phyloP scores from a whole-genome alignment of 495 filamentous ascomycete genomes.

The Talaromyces ruber region DNA sequence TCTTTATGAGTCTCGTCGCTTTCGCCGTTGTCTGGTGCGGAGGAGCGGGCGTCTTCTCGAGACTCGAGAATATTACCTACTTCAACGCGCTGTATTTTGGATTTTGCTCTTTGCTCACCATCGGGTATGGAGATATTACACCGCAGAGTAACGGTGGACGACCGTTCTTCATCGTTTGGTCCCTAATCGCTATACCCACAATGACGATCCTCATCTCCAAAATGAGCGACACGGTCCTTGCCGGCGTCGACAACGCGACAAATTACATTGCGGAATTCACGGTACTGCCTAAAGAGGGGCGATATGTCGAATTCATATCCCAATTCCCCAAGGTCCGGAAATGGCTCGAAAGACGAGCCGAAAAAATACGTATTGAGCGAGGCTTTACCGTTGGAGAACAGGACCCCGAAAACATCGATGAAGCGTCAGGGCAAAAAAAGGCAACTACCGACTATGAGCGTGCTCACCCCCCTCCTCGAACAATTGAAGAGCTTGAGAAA shows the following conservation, averaged over 20 bases:
- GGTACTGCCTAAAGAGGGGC: constrained; percentile 44
- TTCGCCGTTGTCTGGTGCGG: constrained; percentile 67
- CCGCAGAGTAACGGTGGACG: constrained; percentile 66
- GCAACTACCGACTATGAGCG: not conserved
- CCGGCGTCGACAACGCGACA: constrained; percentile 46
- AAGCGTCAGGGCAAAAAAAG: not conserved
- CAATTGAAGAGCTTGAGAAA: constrained; percentile 38
- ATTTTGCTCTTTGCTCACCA: constrained; percentile 73
- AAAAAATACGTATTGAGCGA: constrained; percentile 34
- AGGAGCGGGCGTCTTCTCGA: constrained; percentile 71
- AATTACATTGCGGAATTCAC: constrained; percentile 47
- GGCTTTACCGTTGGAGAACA: constrained; percentile 35
- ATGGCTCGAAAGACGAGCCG: constrained; percentile 25
- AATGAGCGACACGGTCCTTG: constrained; percentile 55
- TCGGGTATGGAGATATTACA: constrained; percentile 81
- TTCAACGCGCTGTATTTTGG: constrained; percentile 77
- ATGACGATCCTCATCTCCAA: constrained; percentile 60
- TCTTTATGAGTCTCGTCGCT: constrained; percentile 57
- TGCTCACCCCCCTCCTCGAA: constrained; percentile 15
- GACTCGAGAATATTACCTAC: constrained; percentile 50
- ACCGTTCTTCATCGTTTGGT: constrained; percentile 88
- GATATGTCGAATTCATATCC: constrained; percentile 34
- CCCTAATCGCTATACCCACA: constrained; percentile 53
- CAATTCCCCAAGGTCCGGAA: constrained; percentile 30
- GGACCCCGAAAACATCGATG: constrained; percentile 12